These are phyloP conservation scores for Cucumis sativus DNA, from an alignment of 306 rosid genomes.

Conservation along the genomic window DNA sequence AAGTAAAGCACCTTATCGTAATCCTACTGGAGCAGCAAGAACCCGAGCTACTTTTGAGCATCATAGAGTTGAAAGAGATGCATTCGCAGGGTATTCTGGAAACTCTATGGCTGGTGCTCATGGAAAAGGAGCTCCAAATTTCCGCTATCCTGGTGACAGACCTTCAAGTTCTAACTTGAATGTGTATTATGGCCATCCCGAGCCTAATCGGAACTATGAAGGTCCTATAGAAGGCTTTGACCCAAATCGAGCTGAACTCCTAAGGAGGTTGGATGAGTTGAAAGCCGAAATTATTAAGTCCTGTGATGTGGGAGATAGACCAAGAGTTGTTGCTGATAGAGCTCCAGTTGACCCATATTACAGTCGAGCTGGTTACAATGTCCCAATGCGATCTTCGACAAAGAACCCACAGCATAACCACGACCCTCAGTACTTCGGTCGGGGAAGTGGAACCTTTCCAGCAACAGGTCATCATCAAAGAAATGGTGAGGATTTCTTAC, in stretches of 20 bases:
- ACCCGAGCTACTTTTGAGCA: slow-evolving; percentile 9
- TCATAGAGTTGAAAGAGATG: slow-evolving; percentile 17
- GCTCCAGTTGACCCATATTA: slow-evolving; percentile 17
- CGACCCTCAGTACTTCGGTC: slow-evolving; percentile 6
- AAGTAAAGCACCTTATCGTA: slow-evolving; percentile 4
- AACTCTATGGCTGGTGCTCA: slow-evolving; percentile 10
- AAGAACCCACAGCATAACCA: background rate
- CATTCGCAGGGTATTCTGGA: slow-evolving; percentile 11
- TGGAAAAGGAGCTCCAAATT: slow-evolving; percentile 13
- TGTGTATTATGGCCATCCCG: slow-evolving; percentile 10
- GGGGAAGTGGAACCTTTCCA: slow-evolving; percentile 9
- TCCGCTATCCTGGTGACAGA: slow-evolving; percentile 20
- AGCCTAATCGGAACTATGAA: slow-evolving; percentile 1
- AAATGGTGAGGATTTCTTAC: slow-evolving; percentile 15
- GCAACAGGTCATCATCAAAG: slow-evolving; percentile 9
- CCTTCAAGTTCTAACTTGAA: slow-evolving; percentile 24
- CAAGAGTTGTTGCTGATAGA: slow-evolving; percentile 16
- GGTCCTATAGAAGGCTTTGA: slow-evolving; percentile 10
- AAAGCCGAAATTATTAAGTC: slow-evolving; percentile 26
- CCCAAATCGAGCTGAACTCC: slow-evolving; percentile 22
- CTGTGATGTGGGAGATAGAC: slow-evolving; percentile 20
- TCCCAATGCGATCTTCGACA: slow-evolving; percentile 16
- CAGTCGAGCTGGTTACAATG: slow-evolving; percentile 10
- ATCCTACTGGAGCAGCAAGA: slow-evolving; percentile 10
- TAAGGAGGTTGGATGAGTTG: slow-evolving; percentile 33